Evolutionary conservation across 1,284 basidiomycete genomes (phyloP).

Genomic region (Chiua sp.): DNA sequence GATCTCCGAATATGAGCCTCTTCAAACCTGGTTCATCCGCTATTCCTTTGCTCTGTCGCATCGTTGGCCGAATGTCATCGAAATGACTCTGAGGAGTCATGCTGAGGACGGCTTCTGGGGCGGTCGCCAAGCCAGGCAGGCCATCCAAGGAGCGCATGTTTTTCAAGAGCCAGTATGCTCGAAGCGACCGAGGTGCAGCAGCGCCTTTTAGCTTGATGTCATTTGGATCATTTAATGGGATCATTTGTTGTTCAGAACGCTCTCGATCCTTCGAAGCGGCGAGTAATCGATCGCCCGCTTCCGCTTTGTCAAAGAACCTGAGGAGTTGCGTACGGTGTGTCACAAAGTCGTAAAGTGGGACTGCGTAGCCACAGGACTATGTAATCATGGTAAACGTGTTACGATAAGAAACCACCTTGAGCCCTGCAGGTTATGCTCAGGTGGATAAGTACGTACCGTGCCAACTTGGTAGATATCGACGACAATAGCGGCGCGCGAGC

Average conservation of each 20-base stretch:
- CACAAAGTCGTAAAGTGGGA: background rate
- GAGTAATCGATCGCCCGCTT: background rate
- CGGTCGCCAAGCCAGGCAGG: constrained; percentile 42
- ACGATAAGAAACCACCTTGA: background rate
- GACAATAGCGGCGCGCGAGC: constrained; percentile 57
- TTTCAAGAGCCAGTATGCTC: constrained; percentile 47
- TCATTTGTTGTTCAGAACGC: no score
- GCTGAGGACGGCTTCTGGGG: constrained; percentile 21
- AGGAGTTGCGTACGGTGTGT: background rate
- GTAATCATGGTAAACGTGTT: background rate
- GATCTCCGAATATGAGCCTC: constrained; percentile 9
- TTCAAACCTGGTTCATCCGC: background rate
- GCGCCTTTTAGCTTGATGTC: background rate
- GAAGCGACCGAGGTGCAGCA: constrained; percentile 35
- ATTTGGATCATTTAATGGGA: no score
- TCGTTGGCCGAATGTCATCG: constrained; percentile 18
- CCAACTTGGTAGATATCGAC: constrained; percentile 58
- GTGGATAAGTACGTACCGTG: background rate
- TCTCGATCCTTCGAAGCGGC: background rate
- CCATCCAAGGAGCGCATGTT: constrained; percentile 57
- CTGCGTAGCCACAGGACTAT: background rate
- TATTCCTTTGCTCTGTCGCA: constrained; percentile 5
- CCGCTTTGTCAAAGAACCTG: background rate
- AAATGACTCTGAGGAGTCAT: constrained; percentile 22
- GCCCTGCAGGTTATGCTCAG: background rate